phyloP scores from a whole-genome alignment of 352 stramenopile genomes.

The Globisporangium paddicum region DNA sequence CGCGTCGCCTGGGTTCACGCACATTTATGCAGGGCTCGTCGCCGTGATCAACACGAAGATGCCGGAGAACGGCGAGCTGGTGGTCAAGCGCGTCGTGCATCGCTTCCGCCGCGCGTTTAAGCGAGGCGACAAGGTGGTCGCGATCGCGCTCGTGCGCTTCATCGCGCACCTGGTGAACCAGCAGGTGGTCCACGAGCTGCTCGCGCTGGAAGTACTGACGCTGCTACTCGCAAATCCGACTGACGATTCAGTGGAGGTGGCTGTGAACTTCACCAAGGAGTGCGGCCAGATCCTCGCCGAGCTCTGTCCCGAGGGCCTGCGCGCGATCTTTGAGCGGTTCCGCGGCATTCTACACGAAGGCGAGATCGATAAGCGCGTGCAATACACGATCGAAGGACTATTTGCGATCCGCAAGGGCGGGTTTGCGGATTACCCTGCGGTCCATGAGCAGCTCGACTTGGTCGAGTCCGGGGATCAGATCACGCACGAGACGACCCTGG shows the following conservation, averaged over 20 bases:
- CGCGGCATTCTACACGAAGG: slow-evolving; percentile 97
- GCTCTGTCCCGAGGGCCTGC: slow-evolving; percentile 86
- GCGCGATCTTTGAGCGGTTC: slow-evolving; percentile 97
- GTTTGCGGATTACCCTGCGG: slow-evolving; percentile 94
- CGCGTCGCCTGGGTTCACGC: slow-evolving; percentile 94
- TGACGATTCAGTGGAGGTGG: slow-evolving; percentile 98
- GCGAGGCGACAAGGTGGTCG: slow-evolving; percentile 94
- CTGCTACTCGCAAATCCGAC: slow-evolving; percentile 97
- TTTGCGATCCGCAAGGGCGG: slow-evolving; percentile 95
- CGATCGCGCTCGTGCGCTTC: slow-evolving; percentile 94
- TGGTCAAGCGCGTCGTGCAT: slow-evolving; percentile 93
- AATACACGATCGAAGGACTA: slow-evolving; percentile 98
- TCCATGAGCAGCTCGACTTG: slow-evolving; percentile 95
- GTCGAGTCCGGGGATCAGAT: slow-evolving; percentile 99
- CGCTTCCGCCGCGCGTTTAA: slow-evolving; percentile 96
- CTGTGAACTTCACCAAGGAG: slow-evolving; percentile 97
- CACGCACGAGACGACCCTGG: slow-evolving; percentile 95
- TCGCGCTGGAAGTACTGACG: slow-evolving; percentile 97
- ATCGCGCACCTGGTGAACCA: slow-evolving; percentile 99
- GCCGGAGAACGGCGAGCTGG: slow-evolving; percentile 95
- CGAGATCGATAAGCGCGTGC: slow-evolving; percentile 95
- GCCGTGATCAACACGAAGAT: slow-evolving; percentile 99
- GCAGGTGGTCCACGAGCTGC: slow-evolving; percentile 95
- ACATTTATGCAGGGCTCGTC: slow-evolving; percentile 96
- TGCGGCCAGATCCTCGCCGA: slow-evolving; percentile 88